phyloP scores from a whole-genome alignment of 1,139 yeast genomes.

The Pichia norvegensis region DNA sequence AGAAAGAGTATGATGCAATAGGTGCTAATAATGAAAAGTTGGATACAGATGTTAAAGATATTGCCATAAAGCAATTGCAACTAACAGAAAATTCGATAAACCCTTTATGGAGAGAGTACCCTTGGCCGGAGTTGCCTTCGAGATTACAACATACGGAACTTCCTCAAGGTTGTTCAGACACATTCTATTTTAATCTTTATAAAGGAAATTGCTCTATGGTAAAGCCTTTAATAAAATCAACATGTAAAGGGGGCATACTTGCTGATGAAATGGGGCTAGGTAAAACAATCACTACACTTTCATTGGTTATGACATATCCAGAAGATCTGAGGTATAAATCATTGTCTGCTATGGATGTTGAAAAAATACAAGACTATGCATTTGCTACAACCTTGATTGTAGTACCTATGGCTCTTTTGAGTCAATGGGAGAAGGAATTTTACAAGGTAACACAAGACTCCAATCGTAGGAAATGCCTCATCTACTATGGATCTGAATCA shows the following conservation, averaged over 20 bases:
- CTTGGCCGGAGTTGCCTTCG: constrained; percentile 50
- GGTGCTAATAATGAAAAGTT: constrained; percentile 26
- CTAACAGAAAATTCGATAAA: constrained; percentile 51
- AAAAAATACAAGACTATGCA: constrained; percentile 42
- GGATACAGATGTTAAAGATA: constrained; percentile 19
- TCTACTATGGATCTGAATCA: constrained; percentile 69
- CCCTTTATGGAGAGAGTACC: constrained; percentile 78
- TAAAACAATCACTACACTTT: constrained; percentile 77
- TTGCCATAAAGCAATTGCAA: constrained; percentile 13
- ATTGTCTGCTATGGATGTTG: constrained; percentile 8
- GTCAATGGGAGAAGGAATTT: constrained; percentile 89
- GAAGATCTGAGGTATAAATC: constrained; percentile 31
- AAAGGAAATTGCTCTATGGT: constrained; percentile 71
- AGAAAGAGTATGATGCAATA: constrained; percentile 42
- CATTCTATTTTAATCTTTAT: constrained; percentile 73
- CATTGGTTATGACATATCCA: constrained; percentile 63
- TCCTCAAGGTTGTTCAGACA: constrained; percentile 8
- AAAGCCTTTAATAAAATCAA: constrained; percentile 54
- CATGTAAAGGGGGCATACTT: constrained; percentile 75
- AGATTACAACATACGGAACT: constrained; percentile 2
- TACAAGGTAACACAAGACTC: constrained; percentile 46
- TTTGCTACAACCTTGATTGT: constrained; percentile 66
- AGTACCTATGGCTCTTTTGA: constrained; percentile 82
- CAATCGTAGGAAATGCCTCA: constrained; percentile 35
- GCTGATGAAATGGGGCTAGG: constrained; percentile 98